Evolutionary conservation across 2,329 filamentous ascomycete genomes (phyloP).

Genomic region (Venturia asperata): DNA sequence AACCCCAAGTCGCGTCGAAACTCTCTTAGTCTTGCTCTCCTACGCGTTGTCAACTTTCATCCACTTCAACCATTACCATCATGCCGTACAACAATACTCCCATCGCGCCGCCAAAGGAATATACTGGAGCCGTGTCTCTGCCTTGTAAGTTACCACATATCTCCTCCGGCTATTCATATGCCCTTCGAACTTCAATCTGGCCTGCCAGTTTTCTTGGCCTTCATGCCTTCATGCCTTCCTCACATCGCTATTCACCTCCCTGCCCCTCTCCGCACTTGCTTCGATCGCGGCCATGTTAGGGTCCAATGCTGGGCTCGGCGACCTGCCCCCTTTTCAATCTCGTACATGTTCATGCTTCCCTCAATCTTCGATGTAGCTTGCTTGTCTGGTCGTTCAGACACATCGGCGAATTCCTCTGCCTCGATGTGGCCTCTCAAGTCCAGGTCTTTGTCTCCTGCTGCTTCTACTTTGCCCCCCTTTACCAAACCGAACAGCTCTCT

Average conservation of each 20-base stretch:
- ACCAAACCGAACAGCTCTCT: background rate
- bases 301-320: background rate
- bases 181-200: background rate
- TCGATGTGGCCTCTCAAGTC: background rate
- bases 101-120: slow-evolving; percentile 71
- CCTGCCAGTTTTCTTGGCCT: background rate
- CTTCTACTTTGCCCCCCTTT: background rate
- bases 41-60: slow-evolving; percentile 10
- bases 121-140: slow-evolving; percentile 76
- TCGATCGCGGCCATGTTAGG: background rate
- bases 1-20: slow-evolving; percentile 12
- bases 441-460: slow-evolving; percentile 1
- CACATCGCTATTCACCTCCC: background rate
- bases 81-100: slow-evolving; percentile 92
- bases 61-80: slow-evolving; percentile 20
- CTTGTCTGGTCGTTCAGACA: background rate
- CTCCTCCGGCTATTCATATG: background rate
- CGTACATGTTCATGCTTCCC: background rate
- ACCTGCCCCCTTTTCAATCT: background rate
- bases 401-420: background rate
- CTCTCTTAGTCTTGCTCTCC: background rate
- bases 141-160: slow-evolving; percentile 56
- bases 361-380: background rate
- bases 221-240: background rate
- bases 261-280: background rate